Base-by-base conservation (phyloP, 805 yeast genomes). In the Metschnikowia drakensbergensis region DNA sequence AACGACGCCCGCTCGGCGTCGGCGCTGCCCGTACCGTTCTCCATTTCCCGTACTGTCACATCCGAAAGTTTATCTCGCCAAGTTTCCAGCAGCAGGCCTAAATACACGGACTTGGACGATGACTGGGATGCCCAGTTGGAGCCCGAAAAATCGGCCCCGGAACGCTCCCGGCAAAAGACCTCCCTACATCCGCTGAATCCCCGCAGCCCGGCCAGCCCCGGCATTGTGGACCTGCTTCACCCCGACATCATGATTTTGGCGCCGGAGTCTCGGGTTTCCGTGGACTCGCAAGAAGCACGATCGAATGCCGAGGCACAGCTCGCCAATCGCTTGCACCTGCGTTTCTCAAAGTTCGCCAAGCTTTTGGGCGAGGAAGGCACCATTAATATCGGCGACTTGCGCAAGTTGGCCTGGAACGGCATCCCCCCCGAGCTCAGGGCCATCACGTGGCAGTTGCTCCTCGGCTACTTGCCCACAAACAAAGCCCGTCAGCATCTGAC, bases 351-450 rank as follows among this genome's bases (percentile, higher is more conserved):
- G 63, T 89, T 90, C 64, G 84, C 83, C 47, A 73, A 74, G 29
- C 74, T 88, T 3, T 66, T 92, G 31, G 67, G 71, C 5, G 68
- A 66, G 26, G 75, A 75, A 46, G 69, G 72, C n/a, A 61, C 54
- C 42, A 81, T 91, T 33, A 87, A 88, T 54, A 64, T 88, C 50
- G 76, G 74, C 42, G 90, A 84, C 44, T 72, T 94, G 46, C 77
- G 88, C 53, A 82, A 86, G 61, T 75, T 90, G 44, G 80, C 97
- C 13, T 94, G 99, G 98, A 86, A 91, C 58, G 99, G 99, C 1
- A 80, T 94, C 5, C 98, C 99, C 0, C 69, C 77, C 9, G 84
- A 83, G 49, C 74, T 90, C 49, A 74, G 98, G 50, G 87, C 97
- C 0, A 68, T 84, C 36, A 81, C 87, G 9, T 94, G 99, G 99